A percentile compares a stretch with the other conserved stretches of the same genome.
Evolutionary conservation across 192 early-diverging fungal species (phyloP).

Genomic region (Spizellomyces sp.): DNA sequence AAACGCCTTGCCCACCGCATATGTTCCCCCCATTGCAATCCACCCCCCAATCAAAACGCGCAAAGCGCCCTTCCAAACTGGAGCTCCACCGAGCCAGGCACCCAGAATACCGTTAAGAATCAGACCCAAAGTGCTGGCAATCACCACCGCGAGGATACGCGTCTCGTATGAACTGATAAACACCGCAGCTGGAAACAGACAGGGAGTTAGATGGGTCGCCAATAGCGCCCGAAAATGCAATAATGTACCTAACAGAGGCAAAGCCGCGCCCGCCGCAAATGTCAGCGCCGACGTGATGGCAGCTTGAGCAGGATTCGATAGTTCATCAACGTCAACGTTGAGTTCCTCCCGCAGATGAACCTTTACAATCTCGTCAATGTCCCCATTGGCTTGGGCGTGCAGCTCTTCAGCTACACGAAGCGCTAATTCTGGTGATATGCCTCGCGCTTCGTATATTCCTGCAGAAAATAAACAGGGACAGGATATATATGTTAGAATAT

Average conservation of each 20-base stretch:
- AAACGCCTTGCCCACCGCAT: slow-evolving; percentile 36
- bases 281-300: slow-evolving; percentile 36
- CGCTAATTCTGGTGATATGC: slow-evolving; percentile 41
- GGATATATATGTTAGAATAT: too few relatives aligned
- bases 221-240: neutral
- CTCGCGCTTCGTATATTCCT: slow-evolving; percentile 43
- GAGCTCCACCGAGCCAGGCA: slow-evolving; percentile 43
- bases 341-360: slow-evolving; percentile 50
- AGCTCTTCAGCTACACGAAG: slow-evolving; percentile 41
- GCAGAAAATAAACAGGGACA: neutral
- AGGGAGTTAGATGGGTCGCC: neutral
- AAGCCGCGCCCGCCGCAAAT: slow-evolving; percentile 37
- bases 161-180: slow-evolving; percentile 14
- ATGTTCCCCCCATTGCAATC: slow-evolving; percentile 46
- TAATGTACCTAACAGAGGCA: slow-evolving; percentile 35
- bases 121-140: slow-evolving; percentile 36
- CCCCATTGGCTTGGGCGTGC: slow-evolving; percentile 24
- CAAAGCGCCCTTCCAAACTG: slow-evolving; percentile 45
- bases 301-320: slow-evolving; percentile 47
- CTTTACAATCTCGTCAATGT: slow-evolving; percentile 46
- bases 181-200: slow-evolving; percentile 9
- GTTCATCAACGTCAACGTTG: slow-evolving; percentile 47
- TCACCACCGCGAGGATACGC: slow-evolving; percentile 18
- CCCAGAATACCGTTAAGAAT: slow-evolving; percentile 44
- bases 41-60: slow-evolving; percentile 43